Evolutionary conservation across 1,284 basidiomycete genomes (phyloP), one percentile per base, ranked within the genome.

Genomic region (Macrocystidia cucumis): DNA sequence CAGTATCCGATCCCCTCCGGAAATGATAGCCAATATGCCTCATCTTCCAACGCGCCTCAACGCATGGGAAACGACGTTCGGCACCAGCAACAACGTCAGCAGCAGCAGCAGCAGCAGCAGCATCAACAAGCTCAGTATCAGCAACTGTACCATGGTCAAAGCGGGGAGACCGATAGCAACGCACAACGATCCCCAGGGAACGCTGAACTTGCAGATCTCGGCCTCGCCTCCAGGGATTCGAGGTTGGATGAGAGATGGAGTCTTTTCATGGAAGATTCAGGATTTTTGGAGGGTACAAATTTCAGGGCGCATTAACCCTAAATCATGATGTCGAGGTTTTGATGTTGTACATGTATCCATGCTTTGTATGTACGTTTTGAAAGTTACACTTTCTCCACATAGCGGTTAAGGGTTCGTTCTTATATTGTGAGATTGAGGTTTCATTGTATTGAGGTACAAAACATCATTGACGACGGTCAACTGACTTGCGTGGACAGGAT

Each of bases 181-280:
- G 16, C 25, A 19, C 2, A 26, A 29, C n/a, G 32, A 28, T n/a
- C 48, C 37, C 37, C n/a, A n/a, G n/a, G n/a, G n/a, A 65, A 55
- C 29, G 54, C 49, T 27, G 67, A 69, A 26, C 52, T 77, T 11
- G 63, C 66, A 0, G 65, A 70, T 32, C 56, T 77, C 2, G 74
- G 74, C 4, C 46, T 78, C 13, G 68, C 69, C 1, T 51, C 72
- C 4, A 59, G 69, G 7, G 72, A 72, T 44, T 74, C 74, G 22
- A 54, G 69, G 17, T 47, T 77, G 22, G 72, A 73, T 38, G 71
- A 73, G 43, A 56, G 69, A 20, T 78, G 74, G 76, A 67, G 67
- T 32, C 66, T 65, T 16, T 77, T 78, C 40, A 74, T 78, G 69
- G 62, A 65, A 5, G 67, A 75, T 31, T 69, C 69, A 3, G 68